Conservation (phyloP, 1,139 yeast genomes). For the Taphrina sp. region DNA sequence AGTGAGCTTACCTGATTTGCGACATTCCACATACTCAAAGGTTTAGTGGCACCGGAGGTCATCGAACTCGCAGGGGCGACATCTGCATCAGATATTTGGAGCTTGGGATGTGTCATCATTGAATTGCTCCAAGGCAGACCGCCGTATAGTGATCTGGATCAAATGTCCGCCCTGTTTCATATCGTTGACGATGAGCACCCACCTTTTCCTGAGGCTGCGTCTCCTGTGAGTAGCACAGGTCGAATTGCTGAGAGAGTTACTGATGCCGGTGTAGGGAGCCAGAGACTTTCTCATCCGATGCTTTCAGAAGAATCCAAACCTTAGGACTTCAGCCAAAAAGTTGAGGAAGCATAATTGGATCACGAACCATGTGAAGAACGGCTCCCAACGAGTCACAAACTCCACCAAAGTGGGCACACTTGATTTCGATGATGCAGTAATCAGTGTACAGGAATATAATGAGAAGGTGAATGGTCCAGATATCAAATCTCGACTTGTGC, state of each 20-base stretch:
- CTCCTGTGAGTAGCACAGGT: conserved; percentile 44
- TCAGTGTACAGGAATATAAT: conserved; percentile 43
- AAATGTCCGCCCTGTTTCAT: conserved; percentile 88
- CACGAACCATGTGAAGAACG: conserved; percentile 39
- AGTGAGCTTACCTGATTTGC: conserved; percentile 40
- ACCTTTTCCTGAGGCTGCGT: conserved; percentile 64
- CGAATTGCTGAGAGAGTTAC: not conserved
- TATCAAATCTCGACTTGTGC: conserved; percentile 2
- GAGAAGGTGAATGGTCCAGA: conserved; percentile 35
- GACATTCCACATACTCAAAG: not conserved
- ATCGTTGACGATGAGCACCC: conserved; percentile 84
- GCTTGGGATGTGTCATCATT: conserved; percentile 90
- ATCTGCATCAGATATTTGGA: conserved; percentile 66
- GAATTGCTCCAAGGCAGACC: conserved; percentile 86
- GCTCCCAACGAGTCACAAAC: not conserved
- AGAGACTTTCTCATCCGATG: conserved; percentile 69
- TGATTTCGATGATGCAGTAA: conserved; percentile 42
- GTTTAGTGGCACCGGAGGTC: conserved; percentile 70
- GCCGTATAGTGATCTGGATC: conserved; percentile 76
- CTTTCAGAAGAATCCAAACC: conserved; percentile 70
- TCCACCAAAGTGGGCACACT: conserved; percentile 28
- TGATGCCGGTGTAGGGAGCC: conserved; percentile 18
- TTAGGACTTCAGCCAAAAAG: conserved; percentile 58
- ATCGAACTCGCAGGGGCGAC: conserved; percentile 79
- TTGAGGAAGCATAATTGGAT: conserved; percentile 67